phyloP scores from a whole-genome alignment of 768 basidiomycete genomes.

The Tylopilus sp. region DNA sequence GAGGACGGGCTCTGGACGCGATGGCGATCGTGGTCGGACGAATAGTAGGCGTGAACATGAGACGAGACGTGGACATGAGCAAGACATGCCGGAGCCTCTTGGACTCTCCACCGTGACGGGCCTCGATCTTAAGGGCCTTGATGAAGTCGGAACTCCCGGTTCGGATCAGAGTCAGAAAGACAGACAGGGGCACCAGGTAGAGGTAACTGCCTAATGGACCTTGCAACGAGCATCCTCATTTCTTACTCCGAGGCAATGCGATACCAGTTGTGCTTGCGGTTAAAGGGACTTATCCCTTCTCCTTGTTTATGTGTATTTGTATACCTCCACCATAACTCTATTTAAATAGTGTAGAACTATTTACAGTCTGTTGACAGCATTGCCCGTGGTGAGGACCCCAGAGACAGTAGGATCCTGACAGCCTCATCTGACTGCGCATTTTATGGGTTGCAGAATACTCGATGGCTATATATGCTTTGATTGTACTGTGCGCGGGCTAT shows the following conservation, averaged over 20 bases:
- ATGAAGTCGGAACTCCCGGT: conserved; percentile 12
- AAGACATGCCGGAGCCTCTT: conserved; percentile 8
- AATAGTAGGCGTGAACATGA: conserved; percentile 11
- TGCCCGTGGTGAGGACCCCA: no score
- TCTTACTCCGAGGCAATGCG: no score
- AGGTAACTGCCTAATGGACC: background rate
- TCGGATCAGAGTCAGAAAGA: conserved; percentile 12
- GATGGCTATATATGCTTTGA: background rate
- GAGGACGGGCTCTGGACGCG: background rate
- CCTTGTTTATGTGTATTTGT: no score
- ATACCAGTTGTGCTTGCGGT: no score
- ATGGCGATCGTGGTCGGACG: background rate
- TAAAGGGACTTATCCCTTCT: no score
- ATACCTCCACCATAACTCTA: no score
- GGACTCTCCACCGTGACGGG: conserved; percentile 27
- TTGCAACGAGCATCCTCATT: no score
- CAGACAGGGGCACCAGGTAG: conserved; percentile 7
- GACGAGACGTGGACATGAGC: conserved; percentile 3
- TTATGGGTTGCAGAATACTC: no score
- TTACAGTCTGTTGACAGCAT: no score
- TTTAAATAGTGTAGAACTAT: no score
- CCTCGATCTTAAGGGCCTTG: conserved; percentile 25
- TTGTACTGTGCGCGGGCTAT: background rate
- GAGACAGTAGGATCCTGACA: no score
- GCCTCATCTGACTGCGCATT: no score